Percentiles rank a stretch among this genome's conserved stretches.
Conservation (phyloP, 1,284 basidiomycete genomes). For the Exobasidium rhododendri region DNA sequence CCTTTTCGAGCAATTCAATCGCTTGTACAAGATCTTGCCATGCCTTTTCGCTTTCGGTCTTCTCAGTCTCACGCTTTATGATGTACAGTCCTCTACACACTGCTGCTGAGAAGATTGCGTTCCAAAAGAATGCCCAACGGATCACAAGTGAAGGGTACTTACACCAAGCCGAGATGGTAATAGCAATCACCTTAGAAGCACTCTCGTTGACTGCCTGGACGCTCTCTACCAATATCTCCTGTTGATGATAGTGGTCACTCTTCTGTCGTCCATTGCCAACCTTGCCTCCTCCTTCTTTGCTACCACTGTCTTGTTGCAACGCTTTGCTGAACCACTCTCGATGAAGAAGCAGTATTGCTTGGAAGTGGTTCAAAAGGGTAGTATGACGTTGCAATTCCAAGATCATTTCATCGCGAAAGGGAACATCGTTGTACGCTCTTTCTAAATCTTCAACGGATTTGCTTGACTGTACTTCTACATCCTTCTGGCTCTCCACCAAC, state of each 20-base stretch:
- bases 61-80: not conserved
- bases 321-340: conserved; percentile 20
- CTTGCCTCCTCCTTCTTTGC: not conserved
- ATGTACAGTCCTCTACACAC: conserved; percentile 6
- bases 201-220: not conserved
- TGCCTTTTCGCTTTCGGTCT: not conserved
- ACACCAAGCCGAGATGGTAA: conserved; percentile 1
- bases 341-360: conserved; percentile 20
- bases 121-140: conserved; percentile 12
- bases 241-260: not conserved
- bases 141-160: conserved; percentile 4
- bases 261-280: not conserved
- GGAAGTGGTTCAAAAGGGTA: conserved; percentile 18
- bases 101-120: conserved; percentile 10
- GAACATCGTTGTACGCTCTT: not conserved
- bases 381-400: conserved; percentile 15
- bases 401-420: conserved; percentile 12
- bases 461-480: not conserved
- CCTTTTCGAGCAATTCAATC: not conserved
- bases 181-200: conserved; percentile 3
- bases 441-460: not conserved
- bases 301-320: conserved; percentile 1
- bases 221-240: not conserved
- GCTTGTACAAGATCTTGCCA: not conserved
- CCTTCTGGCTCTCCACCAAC: not conserved